These are phyloP conservation scores for Akebia trifoliata DNA, from an alignment of 164 flowering plant genomes.

Conservation along the genomic window DNA sequence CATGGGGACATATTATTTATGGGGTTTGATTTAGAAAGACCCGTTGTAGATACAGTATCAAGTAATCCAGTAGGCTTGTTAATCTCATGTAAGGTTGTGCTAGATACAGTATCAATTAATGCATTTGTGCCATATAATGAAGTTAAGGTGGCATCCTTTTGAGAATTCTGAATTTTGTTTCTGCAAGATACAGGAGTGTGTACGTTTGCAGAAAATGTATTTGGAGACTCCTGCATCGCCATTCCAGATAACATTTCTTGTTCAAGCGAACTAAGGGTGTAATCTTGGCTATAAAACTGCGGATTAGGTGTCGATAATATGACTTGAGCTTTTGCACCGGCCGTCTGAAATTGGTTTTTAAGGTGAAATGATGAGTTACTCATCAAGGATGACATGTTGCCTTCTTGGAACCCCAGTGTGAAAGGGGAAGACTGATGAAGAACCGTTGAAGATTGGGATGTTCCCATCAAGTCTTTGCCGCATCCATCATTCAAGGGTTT, in stretches of 20 bases:
- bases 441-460: slow-evolving; percentile 11
- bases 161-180: slow-evolving; percentile 13
- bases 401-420: slow-evolving; percentile 14
- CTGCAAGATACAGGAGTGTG: slow-evolving; percentile 12
- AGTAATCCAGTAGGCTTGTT: slow-evolving; percentile 11
- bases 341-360: slow-evolving; percentile 14
- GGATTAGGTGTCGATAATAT: slow-evolving; percentile 18
- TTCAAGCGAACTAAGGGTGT: slow-evolving; percentile 36
- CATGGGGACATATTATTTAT: slow-evolving; percentile 35
- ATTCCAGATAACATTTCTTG: slow-evolving; percentile 27
- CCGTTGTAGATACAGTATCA: slow-evolving; percentile 15
- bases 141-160: slow-evolving; percentile 16
- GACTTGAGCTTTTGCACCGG: slow-evolving; percentile 19
- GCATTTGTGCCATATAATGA: slow-evolving; percentile 9
- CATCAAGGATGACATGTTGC: slow-evolving; percentile 8
- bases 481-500: slow-evolving; percentile 12
- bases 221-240: slow-evolving; percentile 16
- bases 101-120: slow-evolving; percentile 5
- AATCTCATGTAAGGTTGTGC: slow-evolving; percentile 7
- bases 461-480: slow-evolving; percentile 22
- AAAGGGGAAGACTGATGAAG: slow-evolving; percentile 14
- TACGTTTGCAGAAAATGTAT: slow-evolving; percentile 16
- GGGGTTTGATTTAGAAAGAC: slow-evolving; percentile 13
- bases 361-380: slow-evolving; percentile 12
- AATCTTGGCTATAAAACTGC: slow-evolving; percentile 27